phyloP scores from a whole-genome alignment of 805 yeast species.

The Lipomyces orientalis region DNA sequence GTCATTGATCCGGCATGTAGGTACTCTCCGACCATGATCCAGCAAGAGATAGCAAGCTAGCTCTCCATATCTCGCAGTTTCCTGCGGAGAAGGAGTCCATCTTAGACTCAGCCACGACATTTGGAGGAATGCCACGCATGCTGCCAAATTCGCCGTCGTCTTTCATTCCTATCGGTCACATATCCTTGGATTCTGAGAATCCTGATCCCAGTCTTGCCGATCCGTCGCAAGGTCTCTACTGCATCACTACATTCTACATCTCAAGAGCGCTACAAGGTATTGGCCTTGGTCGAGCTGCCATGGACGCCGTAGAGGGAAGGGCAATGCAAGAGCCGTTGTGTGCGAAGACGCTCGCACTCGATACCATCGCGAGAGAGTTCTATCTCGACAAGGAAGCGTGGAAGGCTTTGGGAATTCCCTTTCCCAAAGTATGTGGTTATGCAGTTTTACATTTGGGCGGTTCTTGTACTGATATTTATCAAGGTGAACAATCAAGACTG shows the following conservation, averaged over 20 bases:
- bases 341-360: neutral
- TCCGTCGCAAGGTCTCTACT: neutral
- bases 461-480: neutral
- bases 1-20: neutral
- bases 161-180: neutral
- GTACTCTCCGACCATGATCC: neutral
- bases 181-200: neutral
- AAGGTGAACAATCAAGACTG: neutral
- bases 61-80: neutral
- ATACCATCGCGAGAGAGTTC: neutral
- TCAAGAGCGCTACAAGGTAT: neutral
- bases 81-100: neutral
- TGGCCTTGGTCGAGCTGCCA: conserved; percentile 1
- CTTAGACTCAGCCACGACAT: neutral
- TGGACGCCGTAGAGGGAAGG: neutral
- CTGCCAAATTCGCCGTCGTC: neutral
- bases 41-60: neutral
- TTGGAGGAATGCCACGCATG: neutral
- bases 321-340: neutral
- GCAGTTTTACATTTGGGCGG: neutral
- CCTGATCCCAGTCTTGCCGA: conserved; percentile 1
- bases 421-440: neutral
- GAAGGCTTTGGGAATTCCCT: neutral
- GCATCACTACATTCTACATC: conserved; percentile 1
- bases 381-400: neutral